A percentile compares a stretch with the other conserved stretches of the same genome.
Evolutionary conservation across 2,329 filamentous ascomycete genomes (phyloP).

Genomic region (Shiraia bambusicola): DNA sequence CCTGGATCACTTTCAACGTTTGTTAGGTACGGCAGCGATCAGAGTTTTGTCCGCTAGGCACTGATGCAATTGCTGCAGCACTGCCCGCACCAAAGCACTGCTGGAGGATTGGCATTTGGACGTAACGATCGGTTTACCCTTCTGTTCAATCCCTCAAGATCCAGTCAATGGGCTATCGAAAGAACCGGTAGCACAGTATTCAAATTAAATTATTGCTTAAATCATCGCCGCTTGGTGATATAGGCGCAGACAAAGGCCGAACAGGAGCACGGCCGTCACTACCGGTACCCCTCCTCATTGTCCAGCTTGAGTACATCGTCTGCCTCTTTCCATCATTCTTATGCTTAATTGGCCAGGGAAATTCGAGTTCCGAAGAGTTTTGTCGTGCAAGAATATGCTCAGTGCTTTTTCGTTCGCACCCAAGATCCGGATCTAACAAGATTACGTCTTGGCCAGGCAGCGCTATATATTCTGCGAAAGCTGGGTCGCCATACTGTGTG

Average conservation of each 20-base stretch:
- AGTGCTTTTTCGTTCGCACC: neutral
- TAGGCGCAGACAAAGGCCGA: neutral
- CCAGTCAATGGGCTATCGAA: too few species aligned
- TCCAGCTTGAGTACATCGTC: slow-evolving; percentile 4
- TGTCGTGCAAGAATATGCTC: neutral
- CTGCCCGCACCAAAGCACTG: too few species aligned
- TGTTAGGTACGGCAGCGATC: too few species aligned
- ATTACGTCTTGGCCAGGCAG: slow-evolving; percentile 5
- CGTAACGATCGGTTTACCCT: too few species aligned
- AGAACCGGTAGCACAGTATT: too few species aligned
- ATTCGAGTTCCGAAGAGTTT: neutral
- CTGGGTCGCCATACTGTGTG: neutral
- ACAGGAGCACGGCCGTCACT: neutral
- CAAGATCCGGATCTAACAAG: neutral
- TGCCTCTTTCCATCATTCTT: neutral
- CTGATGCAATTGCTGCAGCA: too few species aligned
- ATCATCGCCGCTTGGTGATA: neutral
- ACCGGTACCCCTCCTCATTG: neutral
- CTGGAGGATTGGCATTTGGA: too few species aligned
- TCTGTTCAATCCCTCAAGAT: too few species aligned
- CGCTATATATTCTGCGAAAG: slow-evolving; percentile 3
- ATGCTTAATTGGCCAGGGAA: slow-evolving; percentile 2
- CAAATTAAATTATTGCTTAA: too few species aligned
- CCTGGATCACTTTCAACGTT: too few species aligned
- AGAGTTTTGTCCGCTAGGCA: too few species aligned